Evolutionary conservation across 257 asterid genomes (phyloP).

Genomic region (Coffea canephora): DNA sequence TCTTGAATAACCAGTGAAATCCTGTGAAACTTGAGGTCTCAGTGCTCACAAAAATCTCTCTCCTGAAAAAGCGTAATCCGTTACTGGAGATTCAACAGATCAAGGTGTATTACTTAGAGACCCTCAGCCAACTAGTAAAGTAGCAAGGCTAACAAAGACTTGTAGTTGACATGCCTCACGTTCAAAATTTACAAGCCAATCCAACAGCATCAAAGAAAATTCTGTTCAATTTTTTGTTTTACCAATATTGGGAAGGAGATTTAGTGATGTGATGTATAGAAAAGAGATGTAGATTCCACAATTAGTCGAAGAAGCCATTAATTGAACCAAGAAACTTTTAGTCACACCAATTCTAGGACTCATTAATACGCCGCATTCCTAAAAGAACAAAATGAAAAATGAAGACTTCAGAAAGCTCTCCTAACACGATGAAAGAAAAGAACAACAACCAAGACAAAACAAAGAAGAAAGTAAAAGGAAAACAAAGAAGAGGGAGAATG

Average conservation of each 20-base stretch:
- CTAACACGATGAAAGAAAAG: not conserved
- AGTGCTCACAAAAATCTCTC: constrained; percentile 14
- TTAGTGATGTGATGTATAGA: not conserved
- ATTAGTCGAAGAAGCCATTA: not conserved
- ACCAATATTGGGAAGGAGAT: not conserved
- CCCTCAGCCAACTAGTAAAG: constrained; percentile 1
- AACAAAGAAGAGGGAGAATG: not conserved
- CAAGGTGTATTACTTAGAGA: not conserved
- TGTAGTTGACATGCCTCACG: not conserved
- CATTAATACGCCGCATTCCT: not conserved
- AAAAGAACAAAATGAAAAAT: not conserved
- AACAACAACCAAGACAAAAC: not conserved
- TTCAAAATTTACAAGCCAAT: not conserved
- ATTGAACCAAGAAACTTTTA: not conserved
- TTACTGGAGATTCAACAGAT: not conserved
- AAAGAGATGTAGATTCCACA: not conserved
- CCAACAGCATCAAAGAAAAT: not conserved
- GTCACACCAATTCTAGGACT: not conserved
- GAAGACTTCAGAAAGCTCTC: not conserved
- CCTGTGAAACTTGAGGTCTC: constrained; percentile 8
- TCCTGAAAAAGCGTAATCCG: constrained; percentile 29
- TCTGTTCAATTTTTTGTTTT: not conserved
- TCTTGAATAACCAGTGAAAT: constrained; percentile 4
- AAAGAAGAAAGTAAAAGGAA: not conserved
- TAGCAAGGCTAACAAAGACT: not conserved